These are phyloP conservation scores for Backusella luteola DNA, from an alignment of 192 early-diverging fungal species.

Conservation along the genomic window DNA sequence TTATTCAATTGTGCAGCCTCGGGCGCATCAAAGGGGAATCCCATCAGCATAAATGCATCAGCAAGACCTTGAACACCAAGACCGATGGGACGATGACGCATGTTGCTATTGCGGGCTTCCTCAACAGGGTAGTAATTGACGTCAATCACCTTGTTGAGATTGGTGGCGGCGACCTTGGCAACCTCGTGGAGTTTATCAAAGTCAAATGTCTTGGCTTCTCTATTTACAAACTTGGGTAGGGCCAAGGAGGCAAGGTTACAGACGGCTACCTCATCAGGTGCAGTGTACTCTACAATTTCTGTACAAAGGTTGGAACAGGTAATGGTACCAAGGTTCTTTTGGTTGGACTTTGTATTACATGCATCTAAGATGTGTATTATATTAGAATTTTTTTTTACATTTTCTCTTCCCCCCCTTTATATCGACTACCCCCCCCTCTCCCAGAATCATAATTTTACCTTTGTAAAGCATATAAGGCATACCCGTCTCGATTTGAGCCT, in stretches of 20 bases:
- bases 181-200: slow-evolving; percentile 81
- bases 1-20: slow-evolving; percentile 83
- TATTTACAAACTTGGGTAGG: slow-evolving; percentile 83
- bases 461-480: slow-evolving; percentile 99
- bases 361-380: slow-evolving; percentile 57
- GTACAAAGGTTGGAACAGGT: slow-evolving; percentile 97
- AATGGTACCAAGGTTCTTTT: slow-evolving; percentile 97
- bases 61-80: slow-evolving; percentile 95
- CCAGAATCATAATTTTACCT: slow-evolving; percentile 32
- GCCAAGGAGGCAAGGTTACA: slow-evolving; percentile 96
- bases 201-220: slow-evolving; percentile 62
- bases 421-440: neutral
- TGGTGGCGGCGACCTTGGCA: slow-evolving; percentile 82
- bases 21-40: slow-evolving; percentile 85
- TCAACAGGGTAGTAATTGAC: slow-evolving; percentile 94
- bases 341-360: slow-evolving; percentile 97
- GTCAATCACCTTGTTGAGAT: slow-evolving; percentile 97
- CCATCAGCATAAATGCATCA: slow-evolving; percentile 92
- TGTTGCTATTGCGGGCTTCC: slow-evolving; percentile 83
- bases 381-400: neutral
- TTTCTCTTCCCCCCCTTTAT: neutral
- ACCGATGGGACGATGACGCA: slow-evolving; percentile 91
- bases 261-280: slow-evolving; percentile 94
- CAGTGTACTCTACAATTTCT: slow-evolving; percentile 95
- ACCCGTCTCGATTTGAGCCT: slow-evolving; percentile 96